Conservation (phyloP, 805 yeast genomes). For the Lipomyces yamanashiensis region DNA sequence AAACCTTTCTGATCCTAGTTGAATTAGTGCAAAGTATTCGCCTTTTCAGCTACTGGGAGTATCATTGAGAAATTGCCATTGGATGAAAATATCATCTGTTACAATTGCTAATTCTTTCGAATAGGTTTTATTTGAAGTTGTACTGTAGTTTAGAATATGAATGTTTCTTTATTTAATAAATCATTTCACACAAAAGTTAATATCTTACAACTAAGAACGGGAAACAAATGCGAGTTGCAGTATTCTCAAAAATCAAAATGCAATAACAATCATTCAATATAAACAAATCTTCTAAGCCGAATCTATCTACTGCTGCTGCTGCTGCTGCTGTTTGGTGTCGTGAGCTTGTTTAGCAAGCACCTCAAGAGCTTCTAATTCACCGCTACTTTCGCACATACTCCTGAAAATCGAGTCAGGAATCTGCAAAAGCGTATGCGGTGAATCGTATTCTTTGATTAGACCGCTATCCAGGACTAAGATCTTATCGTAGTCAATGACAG, state of each 20-base stretch:
- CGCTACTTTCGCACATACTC: constrained; percentile 83
- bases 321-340: constrained; percentile 8
- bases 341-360: constrained; percentile 63
- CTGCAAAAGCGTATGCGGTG: constrained; percentile 63
- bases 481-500: constrained; percentile 73
- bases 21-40: background rate
- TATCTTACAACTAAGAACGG: too few species aligned
- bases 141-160: too few species aligned
- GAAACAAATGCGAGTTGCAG: too few species aligned
- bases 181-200: too few species aligned
- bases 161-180: too few species aligned
- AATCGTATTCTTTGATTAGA: constrained; percentile 70
- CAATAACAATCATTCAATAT: too few species aligned
- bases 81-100: too few species aligned
- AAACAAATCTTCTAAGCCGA: too few species aligned
- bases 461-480: constrained; percentile 83
- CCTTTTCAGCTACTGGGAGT: background rate
- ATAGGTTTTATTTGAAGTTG: too few species aligned
- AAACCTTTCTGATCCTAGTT: constrained; percentile 8
- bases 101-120: too few species aligned
- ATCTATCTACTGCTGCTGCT: background rate
- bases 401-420: constrained; percentile 61
- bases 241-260: too few species aligned
- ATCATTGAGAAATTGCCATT: too few species aligned
- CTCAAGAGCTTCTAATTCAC: constrained; percentile 80